Conservation (phyloP, 495 filamentous ascomycete species). For the Lepraria neglecta region DNA sequence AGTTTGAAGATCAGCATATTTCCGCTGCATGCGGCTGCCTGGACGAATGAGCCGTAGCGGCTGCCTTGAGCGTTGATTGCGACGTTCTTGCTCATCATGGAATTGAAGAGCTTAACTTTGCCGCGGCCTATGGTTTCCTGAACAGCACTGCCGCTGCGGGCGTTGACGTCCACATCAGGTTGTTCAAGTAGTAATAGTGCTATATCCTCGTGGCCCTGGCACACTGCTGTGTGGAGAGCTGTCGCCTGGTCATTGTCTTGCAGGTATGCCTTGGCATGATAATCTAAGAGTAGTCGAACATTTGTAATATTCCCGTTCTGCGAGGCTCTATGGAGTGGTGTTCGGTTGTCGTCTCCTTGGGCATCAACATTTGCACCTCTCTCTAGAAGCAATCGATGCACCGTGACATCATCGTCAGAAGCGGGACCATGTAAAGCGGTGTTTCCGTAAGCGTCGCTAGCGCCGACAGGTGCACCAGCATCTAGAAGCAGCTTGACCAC, state of each 20-base stretch:
- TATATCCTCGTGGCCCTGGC: neutral
- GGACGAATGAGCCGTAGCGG: conserved; percentile 32
- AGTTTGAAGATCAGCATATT: conserved; percentile 15
- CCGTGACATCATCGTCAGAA: neutral
- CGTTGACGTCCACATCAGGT: conserved; percentile 9
- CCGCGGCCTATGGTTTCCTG: conserved; percentile 9
- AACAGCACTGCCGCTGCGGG: conserved; percentile 1
- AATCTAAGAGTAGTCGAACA: conserved; percentile 2
- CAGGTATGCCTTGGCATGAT: neutral
- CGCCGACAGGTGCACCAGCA: conserved; percentile 28
- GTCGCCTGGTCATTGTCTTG: conserved; percentile 10
- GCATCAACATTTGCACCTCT: conserved; percentile 7
- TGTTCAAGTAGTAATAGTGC: conserved; percentile 8
- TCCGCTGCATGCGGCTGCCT: conserved; percentile 32
- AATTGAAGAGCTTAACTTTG: neutral
- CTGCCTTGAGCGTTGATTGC: too few relatives aligned
- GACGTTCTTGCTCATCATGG: too few relatives aligned
- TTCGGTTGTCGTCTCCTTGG: neutral
- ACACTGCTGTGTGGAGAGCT: conserved; percentile 1
- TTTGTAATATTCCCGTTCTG: neutral
- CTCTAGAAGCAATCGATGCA: conserved; percentile 8
- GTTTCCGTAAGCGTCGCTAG: conserved; percentile 30
- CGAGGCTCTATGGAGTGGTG: neutral
- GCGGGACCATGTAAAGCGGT: conserved; percentile 6
- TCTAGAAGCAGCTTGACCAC: conserved; percentile 22